A percentile compares a stretch with the other conserved stretches of the same genome.
phyloP scores from a whole-genome alignment of 2,329 filamentous ascomycete species.

The Atkinsonella texensis region DNA sequence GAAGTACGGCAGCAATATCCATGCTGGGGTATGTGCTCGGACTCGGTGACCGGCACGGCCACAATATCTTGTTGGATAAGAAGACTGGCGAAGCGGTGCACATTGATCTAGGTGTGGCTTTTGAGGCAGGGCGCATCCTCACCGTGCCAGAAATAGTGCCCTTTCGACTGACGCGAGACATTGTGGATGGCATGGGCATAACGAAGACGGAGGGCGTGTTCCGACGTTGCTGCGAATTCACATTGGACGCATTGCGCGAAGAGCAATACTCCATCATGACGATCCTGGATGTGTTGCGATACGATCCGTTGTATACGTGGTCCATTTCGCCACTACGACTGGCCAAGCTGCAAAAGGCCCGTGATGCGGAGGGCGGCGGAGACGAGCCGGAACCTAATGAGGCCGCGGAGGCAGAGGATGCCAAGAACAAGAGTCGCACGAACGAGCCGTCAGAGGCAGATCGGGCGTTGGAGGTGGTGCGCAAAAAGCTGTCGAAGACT shows the following conservation, averaged over 20 bases:
- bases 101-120: constrained; percentile 93
- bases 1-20: constrained; percentile 87
- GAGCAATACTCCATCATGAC: constrained; percentile 98
- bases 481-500: constrained; percentile 91
- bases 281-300: constrained; percentile 92
- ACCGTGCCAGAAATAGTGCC: constrained; percentile 93
- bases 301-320: constrained; percentile 95
- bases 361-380: constrained; percentile 31
- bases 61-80: constrained; percentile 90
- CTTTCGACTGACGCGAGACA: constrained; percentile 85
- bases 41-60: constrained; percentile 85
- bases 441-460: constrained; percentile 68
- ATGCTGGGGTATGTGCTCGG: constrained; percentile 91
- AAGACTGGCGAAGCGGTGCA: constrained; percentile 89
- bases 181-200: constrained; percentile 94
- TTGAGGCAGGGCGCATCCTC: constrained; percentile 90
- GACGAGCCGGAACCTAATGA: constrained; percentile 27
- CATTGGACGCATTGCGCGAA: constrained; percentile 83
- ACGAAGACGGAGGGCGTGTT: constrained; percentile 94
- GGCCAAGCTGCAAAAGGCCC: constrained; percentile 51
- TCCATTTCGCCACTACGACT: constrained; percentile 63
- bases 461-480: constrained; percentile 79
- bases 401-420: constrained; percentile 26
- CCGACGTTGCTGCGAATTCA: constrained; percentile 96
- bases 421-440: constrained; percentile 22